Evolutionary conservation across 1,139 yeast species (phyloP).

Genomic region (Meyerozyma carpophila): DNA sequence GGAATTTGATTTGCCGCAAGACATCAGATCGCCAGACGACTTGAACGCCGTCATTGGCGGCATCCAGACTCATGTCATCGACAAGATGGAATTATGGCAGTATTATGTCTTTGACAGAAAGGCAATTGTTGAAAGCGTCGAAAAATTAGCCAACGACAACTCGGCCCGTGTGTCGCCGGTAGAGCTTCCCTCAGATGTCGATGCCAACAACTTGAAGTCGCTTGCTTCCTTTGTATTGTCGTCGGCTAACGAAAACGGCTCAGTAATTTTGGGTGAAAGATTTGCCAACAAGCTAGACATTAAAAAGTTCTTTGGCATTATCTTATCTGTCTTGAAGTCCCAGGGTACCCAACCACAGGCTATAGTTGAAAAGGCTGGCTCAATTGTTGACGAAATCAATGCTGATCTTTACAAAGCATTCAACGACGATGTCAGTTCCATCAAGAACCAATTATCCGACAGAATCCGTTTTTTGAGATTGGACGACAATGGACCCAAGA

Average conservation of each 20-base stretch:
- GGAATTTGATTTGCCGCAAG: slow-evolving; percentile 56
- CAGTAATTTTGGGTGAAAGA: slow-evolving; percentile 29
- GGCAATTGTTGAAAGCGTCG: slow-evolving; percentile 26
- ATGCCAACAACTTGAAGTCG: slow-evolving; percentile 29
- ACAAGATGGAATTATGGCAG: slow-evolving; percentile 75
- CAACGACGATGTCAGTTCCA: slow-evolving; percentile 64
- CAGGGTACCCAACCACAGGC: slow-evolving; percentile 19
- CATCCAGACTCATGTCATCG: slow-evolving; percentile 60
- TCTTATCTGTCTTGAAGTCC: slow-evolving; percentile 25
- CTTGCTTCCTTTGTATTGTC: slow-evolving; percentile 50
- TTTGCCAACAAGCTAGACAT: slow-evolving; percentile 52
- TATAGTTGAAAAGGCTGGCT: slow-evolving; percentile 39
- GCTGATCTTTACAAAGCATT: slow-evolving; percentile 66
- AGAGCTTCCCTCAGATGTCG: slow-evolving; percentile 26
- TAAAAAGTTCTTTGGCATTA: slow-evolving; percentile 42
- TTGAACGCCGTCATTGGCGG: slow-evolving; percentile 59
- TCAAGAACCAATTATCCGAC: slow-evolving; percentile 64
- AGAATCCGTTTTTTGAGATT: slow-evolving; percentile 72
- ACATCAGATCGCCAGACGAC: slow-evolving; percentile 46
- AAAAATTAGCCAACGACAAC: slow-evolving; percentile 35
- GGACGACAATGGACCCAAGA: slow-evolving; percentile 73
- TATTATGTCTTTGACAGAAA: slow-evolving; percentile 66
- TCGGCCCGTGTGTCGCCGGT: slow-evolving; percentile 16
- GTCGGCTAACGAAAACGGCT: slow-evolving; percentile 17
- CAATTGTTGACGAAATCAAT: slow-evolving; percentile 73